Base-by-base conservation (phyloP, 495 filamentous ascomycete genomes). In the Monascus purpureus region DNA sequence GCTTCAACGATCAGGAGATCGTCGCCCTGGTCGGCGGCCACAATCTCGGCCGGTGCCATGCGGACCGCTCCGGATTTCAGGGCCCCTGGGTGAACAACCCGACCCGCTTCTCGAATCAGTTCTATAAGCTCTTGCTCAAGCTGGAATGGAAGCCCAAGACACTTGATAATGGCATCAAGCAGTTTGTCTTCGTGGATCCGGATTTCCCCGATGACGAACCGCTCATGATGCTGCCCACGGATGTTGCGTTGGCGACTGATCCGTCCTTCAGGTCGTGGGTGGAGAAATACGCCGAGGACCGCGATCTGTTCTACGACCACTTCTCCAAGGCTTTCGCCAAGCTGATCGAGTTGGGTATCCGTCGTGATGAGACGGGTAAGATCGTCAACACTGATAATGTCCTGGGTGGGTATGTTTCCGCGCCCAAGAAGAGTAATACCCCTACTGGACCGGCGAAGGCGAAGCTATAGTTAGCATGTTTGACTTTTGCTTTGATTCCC, bases 61-160 rank as follows among this genome's bases (percentile, higher is more conserved):
- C 35, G n/a, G 69, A 76, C 42, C 62, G 72, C 11, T 67, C 59
- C 22, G 73, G 72, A 8, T 78, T 75, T 42, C 55, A 73, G 23
- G 71, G 72, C 0, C 59, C 70, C 27, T 76, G 72, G 73, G 70
- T 75, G 31, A 72, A 73, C 38, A 73, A 70, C 44, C 72, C 72
- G 33, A 77, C 69, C 4, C 59, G 72, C 13, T 77, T 76, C 55
- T 70, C 63, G 17, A 77, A 76, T 43, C 68, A 70, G 40, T 78
- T 74, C 41, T 76, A 69, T 57, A 56, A 61, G 36, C 42, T 76
- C 33, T 37, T 77, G 40, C 49, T 71, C 7, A 55, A 58, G 22
- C 48, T 72, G 30, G 59, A 67, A 35, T 78, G 70, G 72, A 63
- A 56, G 53, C 55, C 55, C 13, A 67, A 63, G 48, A 67, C 46